A percentile compares a stretch with the other conserved stretches of the same genome.
Conservation (phyloP, 2,329 filamentous ascomycete species). For the Clathrospora elynae region DNA sequence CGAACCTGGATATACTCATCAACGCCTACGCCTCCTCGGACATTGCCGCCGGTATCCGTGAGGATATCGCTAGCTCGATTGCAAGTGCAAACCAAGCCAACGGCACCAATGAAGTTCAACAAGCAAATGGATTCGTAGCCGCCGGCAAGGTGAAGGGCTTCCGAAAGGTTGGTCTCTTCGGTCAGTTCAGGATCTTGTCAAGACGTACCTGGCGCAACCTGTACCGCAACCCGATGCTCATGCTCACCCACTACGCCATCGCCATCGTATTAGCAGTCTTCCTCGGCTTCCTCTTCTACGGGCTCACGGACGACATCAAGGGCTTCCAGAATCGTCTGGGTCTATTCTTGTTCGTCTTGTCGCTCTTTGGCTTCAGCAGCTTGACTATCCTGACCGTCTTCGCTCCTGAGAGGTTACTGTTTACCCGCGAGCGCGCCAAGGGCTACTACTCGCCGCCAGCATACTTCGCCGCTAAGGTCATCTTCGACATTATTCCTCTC, state of each 20-base stretch:
- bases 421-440: slow-evolving; percentile 91
- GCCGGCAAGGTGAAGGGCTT: slow-evolving; percentile 76
- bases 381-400: slow-evolving; percentile 94
- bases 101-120: slow-evolving; percentile 62
- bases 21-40: slow-evolving; percentile 76
- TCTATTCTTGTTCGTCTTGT: slow-evolving; percentile 95
- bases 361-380: slow-evolving; percentile 95
- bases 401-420: slow-evolving; percentile 85
- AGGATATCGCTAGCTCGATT: slow-evolving; percentile 78
- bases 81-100: slow-evolving; percentile 69
- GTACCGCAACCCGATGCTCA: slow-evolving; percentile 95
- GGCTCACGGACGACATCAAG: slow-evolving; percentile 90
- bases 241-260: slow-evolving; percentile 98
- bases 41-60: slow-evolving; percentile 72
- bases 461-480: slow-evolving; percentile 93
- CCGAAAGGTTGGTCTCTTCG: slow-evolving; percentile 74
- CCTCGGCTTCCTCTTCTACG: slow-evolving; percentile 94
- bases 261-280: slow-evolving; percentile 93
- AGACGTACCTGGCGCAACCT: slow-evolving; percentile 94
- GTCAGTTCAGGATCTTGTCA: slow-evolving; percentile 89
- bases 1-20: slow-evolving; percentile 82
- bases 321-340: slow-evolving; percentile 98
- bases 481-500: slow-evolving; percentile 97
- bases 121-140: slow-evolving; percentile 58
- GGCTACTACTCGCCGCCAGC: slow-evolving; percentile 94